These are phyloP conservation scores for Thraustotheca clavata DNA, from an alignment of 352 stramenopile genomes.

Conservation along the genomic window DNA sequence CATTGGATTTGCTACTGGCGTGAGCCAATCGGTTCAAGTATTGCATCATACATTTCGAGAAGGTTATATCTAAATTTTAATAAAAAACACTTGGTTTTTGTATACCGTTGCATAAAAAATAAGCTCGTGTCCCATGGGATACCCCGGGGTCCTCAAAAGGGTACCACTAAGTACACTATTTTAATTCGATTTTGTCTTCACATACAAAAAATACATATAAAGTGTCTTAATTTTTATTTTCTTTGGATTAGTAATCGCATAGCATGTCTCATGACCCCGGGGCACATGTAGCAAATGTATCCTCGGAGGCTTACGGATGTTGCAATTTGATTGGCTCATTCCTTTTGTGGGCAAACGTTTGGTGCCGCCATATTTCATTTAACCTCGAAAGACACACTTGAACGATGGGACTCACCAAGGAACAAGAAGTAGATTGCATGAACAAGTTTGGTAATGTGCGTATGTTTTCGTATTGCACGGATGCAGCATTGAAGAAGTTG, in stretches of 20 bases:
- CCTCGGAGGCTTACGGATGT: background rate
- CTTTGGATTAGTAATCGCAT: slow-evolving; percentile 6
- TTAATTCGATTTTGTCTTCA: background rate
- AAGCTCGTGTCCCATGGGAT: slow-evolving; percentile 2
- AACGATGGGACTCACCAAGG: slow-evolving; percentile 8
- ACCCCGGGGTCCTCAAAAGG: background rate
- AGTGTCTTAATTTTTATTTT: background rate
- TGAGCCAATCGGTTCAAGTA: background rate
- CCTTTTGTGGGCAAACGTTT: background rate
- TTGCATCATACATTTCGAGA: no score
- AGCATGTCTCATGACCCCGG: background rate
- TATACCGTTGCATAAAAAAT: background rate
- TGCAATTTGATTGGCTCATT: background rate
- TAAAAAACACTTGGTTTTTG: background rate
- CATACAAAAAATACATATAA: background rate
- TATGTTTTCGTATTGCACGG: slow-evolving; percentile 79
- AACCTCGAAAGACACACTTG: background rate
- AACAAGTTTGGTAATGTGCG: slow-evolving; percentile 47
- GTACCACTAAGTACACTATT: background rate
- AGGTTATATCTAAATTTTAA: no score
- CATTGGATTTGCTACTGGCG: background rate
- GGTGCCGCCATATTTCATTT: slow-evolving; percentile 7
- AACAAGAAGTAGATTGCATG: slow-evolving; percentile 45
- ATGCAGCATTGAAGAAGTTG: slow-evolving; percentile 72
- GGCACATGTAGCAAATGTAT: background rate